Evolutionary conservation across 306 rosid species (phyloP).

Genomic region (Luffa aegyptiaca): DNA sequence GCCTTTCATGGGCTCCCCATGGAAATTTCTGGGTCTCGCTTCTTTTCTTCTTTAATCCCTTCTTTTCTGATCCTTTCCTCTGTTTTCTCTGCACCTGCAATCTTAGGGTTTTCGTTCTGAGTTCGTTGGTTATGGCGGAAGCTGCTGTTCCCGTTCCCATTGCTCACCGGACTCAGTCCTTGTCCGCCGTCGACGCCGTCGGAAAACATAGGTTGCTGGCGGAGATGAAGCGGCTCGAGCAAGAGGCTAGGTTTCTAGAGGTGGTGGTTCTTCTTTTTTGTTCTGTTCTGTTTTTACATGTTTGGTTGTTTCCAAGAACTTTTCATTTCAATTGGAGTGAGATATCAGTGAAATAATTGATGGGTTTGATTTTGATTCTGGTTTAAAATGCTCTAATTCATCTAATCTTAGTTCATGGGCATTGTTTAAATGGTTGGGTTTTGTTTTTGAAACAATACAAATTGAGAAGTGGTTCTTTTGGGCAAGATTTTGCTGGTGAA

Average conservation of each 20-base stretch:
- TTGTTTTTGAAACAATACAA: no score
- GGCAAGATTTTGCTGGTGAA: neutral
- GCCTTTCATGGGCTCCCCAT: neutral
- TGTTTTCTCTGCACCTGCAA: neutral
- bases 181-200: conserved; percentile 59
- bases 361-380: neutral
- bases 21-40: neutral
- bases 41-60: neutral
- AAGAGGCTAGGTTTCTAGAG: conserved; percentile 84
- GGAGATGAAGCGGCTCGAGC: conserved; percentile 79
- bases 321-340: neutral
- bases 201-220: conserved; percentile 90
- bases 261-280: conserved; percentile 21
- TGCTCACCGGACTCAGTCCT: conserved; percentile 48
- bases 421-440: neutral
- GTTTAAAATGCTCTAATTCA: neutral
- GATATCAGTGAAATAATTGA: neutral
- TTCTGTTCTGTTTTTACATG: neutral
- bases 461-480: no score
- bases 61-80: neutral
- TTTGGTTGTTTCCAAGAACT: neutral
- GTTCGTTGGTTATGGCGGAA: conserved; percentile 51
- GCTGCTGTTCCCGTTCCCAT: conserved; percentile 31
- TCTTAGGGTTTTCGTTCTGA: conserved; percentile 8
- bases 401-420: no score